A percentile compares a stretch with the other conserved stretches of the same genome.
Conservation (phyloP, 179 eudicot species). For the Nepenthes alata region DNA sequence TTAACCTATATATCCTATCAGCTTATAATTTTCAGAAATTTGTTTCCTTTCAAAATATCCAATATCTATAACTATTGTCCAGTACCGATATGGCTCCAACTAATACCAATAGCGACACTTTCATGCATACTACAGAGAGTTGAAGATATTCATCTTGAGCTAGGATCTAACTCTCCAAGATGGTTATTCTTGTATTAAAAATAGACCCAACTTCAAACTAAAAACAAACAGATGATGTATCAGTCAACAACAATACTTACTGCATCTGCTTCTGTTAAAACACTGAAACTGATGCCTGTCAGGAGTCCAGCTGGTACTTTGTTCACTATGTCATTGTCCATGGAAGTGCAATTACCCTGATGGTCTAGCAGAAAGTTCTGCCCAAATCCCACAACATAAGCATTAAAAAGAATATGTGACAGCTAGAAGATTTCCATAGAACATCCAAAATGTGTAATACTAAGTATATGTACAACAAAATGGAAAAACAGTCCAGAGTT, state of each 20-base stretch:
- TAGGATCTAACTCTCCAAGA: neutral
- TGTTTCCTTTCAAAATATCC: no score
- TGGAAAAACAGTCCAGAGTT: no score
- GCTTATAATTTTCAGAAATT: no score
- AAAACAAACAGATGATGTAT: neutral
- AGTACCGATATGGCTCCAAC: no score
- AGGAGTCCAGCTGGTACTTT: conserved; percentile 43
- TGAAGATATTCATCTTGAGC: neutral
- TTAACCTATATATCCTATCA: no score
- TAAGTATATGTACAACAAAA: no score
- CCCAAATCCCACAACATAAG: conserved; percentile 6
- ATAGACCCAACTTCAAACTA: neutral
- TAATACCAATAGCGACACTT: neutral
- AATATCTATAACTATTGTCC: no score
- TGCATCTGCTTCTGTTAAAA: conserved; percentile 54
- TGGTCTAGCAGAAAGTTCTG: conserved; percentile 5
- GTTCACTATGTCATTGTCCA: conserved; percentile 44
- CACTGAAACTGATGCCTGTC: conserved; percentile 36
- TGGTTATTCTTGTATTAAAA: neutral
- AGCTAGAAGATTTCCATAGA: no score
- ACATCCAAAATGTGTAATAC: no score
- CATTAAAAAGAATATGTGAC: no score
- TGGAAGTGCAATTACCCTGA: conserved; percentile 21
- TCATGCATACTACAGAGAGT: neutral
- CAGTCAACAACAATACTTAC: conserved; percentile 32